phyloP scores from a whole-genome alignment of 768 basidiomycete species.

The Auricularia heimuer region DNA sequence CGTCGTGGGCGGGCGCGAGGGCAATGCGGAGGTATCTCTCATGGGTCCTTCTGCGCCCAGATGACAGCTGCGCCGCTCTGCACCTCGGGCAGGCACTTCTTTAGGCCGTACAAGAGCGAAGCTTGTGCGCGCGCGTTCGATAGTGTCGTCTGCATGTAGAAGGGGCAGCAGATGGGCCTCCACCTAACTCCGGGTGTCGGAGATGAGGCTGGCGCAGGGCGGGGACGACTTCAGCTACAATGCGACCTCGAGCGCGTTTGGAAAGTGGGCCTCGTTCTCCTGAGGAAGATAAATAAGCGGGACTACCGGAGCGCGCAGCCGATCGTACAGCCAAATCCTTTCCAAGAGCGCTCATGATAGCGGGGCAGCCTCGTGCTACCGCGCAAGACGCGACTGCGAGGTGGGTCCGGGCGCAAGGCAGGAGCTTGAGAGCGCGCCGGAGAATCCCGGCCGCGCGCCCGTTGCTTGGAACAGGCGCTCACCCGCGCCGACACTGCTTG shows the following conservation, averaged over 20 bases:
- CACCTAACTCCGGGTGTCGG: conserved; percentile 47
- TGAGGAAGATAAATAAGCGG: conserved; percentile 16
- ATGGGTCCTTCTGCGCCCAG: conserved; percentile 65
- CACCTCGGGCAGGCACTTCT: conserved; percentile 57
- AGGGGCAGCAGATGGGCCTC: conserved; percentile 72
- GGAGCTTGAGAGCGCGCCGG: no score
- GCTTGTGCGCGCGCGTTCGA: conserved; percentile 55
- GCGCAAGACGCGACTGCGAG: no score
- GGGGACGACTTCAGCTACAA: conserved; percentile 71
- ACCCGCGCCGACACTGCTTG: no score
- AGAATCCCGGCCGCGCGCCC: no score
- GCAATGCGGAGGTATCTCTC: conserved; percentile 47
- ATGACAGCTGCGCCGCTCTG: conserved; percentile 76
- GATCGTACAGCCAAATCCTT: conserved; percentile 43
- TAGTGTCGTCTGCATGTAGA: conserved; percentile 66
- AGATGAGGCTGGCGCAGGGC: conserved; percentile 60
- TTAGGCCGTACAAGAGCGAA: conserved; percentile 37
- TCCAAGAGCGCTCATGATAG: conserved; percentile 27
- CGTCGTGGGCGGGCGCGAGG: conserved; percentile 14
- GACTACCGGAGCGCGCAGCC: neutral
- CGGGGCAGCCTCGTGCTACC: no score
- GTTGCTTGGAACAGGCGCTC: no score
- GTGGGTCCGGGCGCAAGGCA: no score
- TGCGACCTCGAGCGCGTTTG: conserved; percentile 63
- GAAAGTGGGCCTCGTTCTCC: conserved; percentile 76